Percentiles rank a stretch among this genome's conserved stretches.
Evolutionary conservation across 495 filamentous ascomycete genomes (phyloP).

Genomic region (Talaromyces ruber): DNA sequence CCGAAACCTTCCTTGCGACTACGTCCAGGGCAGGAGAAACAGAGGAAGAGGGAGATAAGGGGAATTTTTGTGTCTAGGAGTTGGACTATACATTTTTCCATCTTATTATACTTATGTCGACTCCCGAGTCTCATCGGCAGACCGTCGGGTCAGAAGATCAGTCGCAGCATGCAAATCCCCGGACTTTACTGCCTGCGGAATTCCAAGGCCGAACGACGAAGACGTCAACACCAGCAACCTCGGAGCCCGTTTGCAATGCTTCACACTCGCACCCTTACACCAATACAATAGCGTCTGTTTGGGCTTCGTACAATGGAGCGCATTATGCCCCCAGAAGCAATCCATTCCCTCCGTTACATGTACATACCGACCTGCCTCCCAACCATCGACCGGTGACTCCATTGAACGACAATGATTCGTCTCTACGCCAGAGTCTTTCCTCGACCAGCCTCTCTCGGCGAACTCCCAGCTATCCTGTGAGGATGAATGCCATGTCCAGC

Average conservation of each 20-base stretch:
- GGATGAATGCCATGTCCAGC: slow-evolving; percentile 30
- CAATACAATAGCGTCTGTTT: not conserved
- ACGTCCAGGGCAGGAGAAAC: not conserved
- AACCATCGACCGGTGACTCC: slow-evolving; percentile 18
- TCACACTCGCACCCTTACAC: not conserved
- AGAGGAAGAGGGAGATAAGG: not conserved
- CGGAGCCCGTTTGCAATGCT: slow-evolving; percentile 7
- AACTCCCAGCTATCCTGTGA: slow-evolving; percentile 42
- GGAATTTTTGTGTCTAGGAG: not conserved
- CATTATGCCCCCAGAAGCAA: slow-evolving; percentile 9
- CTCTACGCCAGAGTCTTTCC: slow-evolving; percentile 29
- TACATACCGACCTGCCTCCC: slow-evolving; percentile 28
- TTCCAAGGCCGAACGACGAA: not conserved
- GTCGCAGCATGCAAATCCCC: slow-evolving; percentile 5
- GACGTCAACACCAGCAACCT: slow-evolving; percentile 7
- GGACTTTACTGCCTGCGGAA: not conserved
- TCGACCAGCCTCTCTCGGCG: slow-evolving; percentile 36
- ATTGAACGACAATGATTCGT: slow-evolving; percentile 22
- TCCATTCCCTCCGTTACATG: slow-evolving; percentile 29
- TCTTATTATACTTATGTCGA: slow-evolving; percentile 10
- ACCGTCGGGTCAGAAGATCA: slow-evolving; percentile 17
- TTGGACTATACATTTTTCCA: not conserved
- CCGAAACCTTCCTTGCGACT: not conserved
- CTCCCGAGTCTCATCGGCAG: slow-evolving; percentile 15
- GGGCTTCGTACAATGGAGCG: slow-evolving; percentile 5